Base-by-base conservation (phyloP, 2,329 filamentous ascomycete genomes). In the Fusarium sororula region DNA sequence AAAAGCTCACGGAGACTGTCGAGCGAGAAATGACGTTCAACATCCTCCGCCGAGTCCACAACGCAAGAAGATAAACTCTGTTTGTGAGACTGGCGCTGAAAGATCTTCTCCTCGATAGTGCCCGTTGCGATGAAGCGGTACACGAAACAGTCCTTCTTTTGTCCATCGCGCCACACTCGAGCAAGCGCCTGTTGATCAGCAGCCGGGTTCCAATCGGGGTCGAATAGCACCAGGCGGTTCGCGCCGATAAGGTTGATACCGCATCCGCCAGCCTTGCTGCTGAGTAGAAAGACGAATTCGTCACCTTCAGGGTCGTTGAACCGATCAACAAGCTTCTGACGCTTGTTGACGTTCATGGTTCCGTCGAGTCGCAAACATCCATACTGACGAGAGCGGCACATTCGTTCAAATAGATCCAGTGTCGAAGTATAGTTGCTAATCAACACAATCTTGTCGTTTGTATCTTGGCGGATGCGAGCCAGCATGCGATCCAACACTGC, bases 81-180 rank as follows among this genome's bases (percentile, higher is more conserved):
- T 84, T 99, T 99, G 86, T 99, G 97, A 2, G 94, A 97, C 80
- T 99, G 96, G 15, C 97, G 92, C 83, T 99, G 96, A 85, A 99
- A 99, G 76, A 99, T 98, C 85, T 99, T 99, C 83, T 99, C 96
- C 81, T 99, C 96, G 70, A 99, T 99, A 0, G 95, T 98, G 8
- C 96, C 96, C 0, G 97, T 98, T 0, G 95, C 94, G 78, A 99
- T 99, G 84, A 99, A 99, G n/a, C 96, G 93, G 82, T 99, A 99
- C 22, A 99, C 96, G 78, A 99, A 99, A 80, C 96, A 99, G 80
- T 99, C 96, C 81, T 99, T 99, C 88, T 97, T 98, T 83, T 99
- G 96, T 0, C 96, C 96, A 78, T 99, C 96, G 87, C 96, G 94
- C 96, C 96, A 99, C 26, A 99, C 96, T 86, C 96, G 93, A 41